Evolutionary conservation across 2,329 filamentous ascomycete species (phyloP), one percentile per base, ranked within the genome.

Genomic region (Fusarium virguliforme): DNA sequence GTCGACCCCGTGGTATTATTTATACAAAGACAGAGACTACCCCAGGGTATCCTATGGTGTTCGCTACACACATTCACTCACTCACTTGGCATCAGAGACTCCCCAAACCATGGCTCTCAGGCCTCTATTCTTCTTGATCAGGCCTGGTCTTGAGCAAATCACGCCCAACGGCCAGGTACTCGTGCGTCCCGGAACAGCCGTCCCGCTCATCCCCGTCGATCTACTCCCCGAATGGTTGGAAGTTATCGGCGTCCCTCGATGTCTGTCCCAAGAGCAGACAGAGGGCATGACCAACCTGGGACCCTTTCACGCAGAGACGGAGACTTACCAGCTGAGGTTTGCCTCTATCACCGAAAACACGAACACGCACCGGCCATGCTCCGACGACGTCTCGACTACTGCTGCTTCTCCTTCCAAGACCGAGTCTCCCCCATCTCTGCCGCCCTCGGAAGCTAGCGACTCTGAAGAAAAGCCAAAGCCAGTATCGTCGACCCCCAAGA

Each of bases 141-240:
- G 85, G 2, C 83, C 82, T 15, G 75, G 75, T 3, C 55, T 61
- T 6, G 75, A 77, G 54, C 55, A 70, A 28, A 71, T 76, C 62
- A 74, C 71, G 2, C 12, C 68, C 8, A 56, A 46, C 6, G 75
- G 76, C 34, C 65, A 71, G 50, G 54, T 77, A 13, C 37, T 77
- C 30, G 57, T 62, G 22, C 68, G 71, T 3, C 79, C 78, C 0
- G 81, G 79, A 4, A 75, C 77, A 7, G 80, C 86, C 4, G 85
- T 89, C 1, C 87, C 87, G 7, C 81, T 89, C n/a, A 80, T 89
- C n/a, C 82, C 87, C 0, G 76, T 84, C 12, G 87, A 89, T 73
- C 81, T 88, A 65, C 81, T 89, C 0, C 86, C 86, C 0, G 74
- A 78, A 2, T 84, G 84, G 79, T 67, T 87, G 4, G 77, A 83